Base-by-base conservation (phyloP, 805 yeast species). In the Peterozyma toletana region DNA sequence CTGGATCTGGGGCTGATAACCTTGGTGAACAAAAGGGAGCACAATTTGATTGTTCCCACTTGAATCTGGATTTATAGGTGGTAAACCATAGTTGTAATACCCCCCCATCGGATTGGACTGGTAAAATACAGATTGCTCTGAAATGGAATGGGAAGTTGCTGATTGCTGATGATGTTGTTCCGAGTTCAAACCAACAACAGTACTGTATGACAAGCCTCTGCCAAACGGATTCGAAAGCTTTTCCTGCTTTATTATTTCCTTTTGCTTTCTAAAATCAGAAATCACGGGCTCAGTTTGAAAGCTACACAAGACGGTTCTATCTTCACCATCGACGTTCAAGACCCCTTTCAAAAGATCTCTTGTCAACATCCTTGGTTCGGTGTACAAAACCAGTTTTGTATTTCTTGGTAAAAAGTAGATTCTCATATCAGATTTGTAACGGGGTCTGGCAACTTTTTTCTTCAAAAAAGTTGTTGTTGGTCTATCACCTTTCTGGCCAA, bases 361-460 rank as follows among this genome's bases (percentile, higher is more conserved):
- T 49, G 67, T 73, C 48, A 77, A 62, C 70, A 73, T 71, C 45
- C 75, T 60, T 43, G 64, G 64, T 48, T 75, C 76, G 35, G 73
- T 66, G 48, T 77, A 77, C 16, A 77, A 48, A 2, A 71, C 67
- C 48, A 67, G 64, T 43, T 64, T 54, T 6, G 54, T 46, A 13
- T 56, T 52, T 21, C 67, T 59, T 3, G 82, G 81, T 5, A 78
- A 59, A 15, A 79, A 50, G 57, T 73, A 78, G n/a, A 78, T 71
- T 53, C 77, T 74, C 85, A 79, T 79, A 49, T 75, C 76, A 5
- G 77, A 66, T 53, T 79, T 79, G 57, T 79, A 79, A 31, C 85
- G 58, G 11, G 85, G 85, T 50, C 83, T 62, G 11, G 83, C 83
- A 31, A 78, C 71, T 18, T 72, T 64, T 47, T 76, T 76, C 56